Conservation (phyloP, 2,329 filamentous ascomycete genomes). For the Aureobasidium vineae region DNA sequence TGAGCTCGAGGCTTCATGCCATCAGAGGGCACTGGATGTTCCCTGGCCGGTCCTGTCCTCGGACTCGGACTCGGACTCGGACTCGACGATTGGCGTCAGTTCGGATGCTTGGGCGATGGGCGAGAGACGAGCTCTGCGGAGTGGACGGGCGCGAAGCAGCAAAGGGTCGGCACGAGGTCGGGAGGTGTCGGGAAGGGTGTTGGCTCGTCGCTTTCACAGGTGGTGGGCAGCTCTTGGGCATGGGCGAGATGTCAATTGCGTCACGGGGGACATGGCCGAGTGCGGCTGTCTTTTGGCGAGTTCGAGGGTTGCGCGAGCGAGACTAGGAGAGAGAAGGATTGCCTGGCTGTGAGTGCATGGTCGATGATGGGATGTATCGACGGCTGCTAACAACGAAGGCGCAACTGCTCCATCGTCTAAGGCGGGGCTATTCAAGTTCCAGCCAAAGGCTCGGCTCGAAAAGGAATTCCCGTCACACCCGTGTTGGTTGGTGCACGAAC, state of each 20-base stretch:
- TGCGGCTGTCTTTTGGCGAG: not conserved
- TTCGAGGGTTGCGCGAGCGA: not conserved
- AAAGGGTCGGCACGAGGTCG: not conserved
- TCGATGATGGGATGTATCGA: conserved; percentile 22
- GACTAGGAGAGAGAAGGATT: conserved; percentile 19
- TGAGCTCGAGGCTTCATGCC: conserved; percentile 7
- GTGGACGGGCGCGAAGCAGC: not conserved
- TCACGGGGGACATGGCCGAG: conserved; percentile 23
- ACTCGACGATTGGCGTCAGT: not conserved
- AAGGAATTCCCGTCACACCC: conserved; percentile 16
- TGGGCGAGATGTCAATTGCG: conserved; percentile 10
- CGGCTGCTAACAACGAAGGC: conserved; percentile 24
- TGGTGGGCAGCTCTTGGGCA: not conserved
- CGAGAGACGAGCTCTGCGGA: too few relatives aligned
- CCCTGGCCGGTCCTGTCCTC: not conserved
- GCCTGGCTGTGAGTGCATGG: not conserved
- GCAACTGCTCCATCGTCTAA: conserved; percentile 24
- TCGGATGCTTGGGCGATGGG: too few relatives aligned
- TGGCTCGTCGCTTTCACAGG: conserved; percentile 3
- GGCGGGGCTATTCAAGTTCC: conserved; percentile 20
- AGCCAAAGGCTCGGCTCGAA: conserved; percentile 22
- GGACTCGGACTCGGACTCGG: conserved; percentile 13
- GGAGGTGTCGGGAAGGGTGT: not conserved
- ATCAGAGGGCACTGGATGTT: not conserved
- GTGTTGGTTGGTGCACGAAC: not conserved